A percentile compares a stretch with the other conserved stretches of the same genome.
These are phyloP conservation scores for Ogataea zsoltii DNA, from an alignment of 805 yeast species.

Conservation along the genomic window DNA sequence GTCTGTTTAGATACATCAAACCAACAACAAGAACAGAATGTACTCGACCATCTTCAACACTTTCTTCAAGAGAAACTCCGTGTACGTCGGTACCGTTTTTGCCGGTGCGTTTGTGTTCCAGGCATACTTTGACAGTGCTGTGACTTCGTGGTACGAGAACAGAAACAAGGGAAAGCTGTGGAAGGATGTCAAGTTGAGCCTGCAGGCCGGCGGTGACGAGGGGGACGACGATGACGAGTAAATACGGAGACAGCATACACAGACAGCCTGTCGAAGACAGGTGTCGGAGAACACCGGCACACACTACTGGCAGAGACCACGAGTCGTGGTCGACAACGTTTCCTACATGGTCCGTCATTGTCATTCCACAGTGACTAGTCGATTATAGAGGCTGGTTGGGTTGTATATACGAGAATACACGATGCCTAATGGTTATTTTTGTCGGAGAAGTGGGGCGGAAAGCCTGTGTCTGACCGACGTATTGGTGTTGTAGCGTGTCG, in stretches of 20 bases:
- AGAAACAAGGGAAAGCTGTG: slow-evolving; percentile 86
- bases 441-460: background rate
- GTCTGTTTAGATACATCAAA: no score
- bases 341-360: no score
- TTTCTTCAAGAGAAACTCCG: slow-evolving; percentile 86
- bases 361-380: no score
- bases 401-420: background rate
- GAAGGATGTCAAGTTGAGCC: slow-evolving; percentile 70
- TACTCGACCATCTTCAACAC: slow-evolving; percentile 58
- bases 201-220: slow-evolving; percentile 54
- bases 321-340: no score
- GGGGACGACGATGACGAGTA: slow-evolving; percentile 61
- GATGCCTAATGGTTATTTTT: background rate
- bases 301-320: no score
- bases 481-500: no score
- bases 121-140: slow-evolving; percentile 65
- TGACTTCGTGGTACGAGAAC: slow-evolving; percentile 69
- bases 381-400: background rate
- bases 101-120: slow-evolving; percentile 86
- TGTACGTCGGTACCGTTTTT: slow-evolving; percentile 80
- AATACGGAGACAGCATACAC: slow-evolving; percentile 9
- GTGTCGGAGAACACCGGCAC: background rate
- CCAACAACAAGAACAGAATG: slow-evolving; percentile 9
- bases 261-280: slow-evolving; percentile 7
- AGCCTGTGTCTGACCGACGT: no score